A percentile compares a stretch with the other conserved stretches of the same genome.
Evolutionary conservation across 495 filamentous ascomycete genomes (phyloP).

Genomic region (Penicillium diatomitis): DNA sequence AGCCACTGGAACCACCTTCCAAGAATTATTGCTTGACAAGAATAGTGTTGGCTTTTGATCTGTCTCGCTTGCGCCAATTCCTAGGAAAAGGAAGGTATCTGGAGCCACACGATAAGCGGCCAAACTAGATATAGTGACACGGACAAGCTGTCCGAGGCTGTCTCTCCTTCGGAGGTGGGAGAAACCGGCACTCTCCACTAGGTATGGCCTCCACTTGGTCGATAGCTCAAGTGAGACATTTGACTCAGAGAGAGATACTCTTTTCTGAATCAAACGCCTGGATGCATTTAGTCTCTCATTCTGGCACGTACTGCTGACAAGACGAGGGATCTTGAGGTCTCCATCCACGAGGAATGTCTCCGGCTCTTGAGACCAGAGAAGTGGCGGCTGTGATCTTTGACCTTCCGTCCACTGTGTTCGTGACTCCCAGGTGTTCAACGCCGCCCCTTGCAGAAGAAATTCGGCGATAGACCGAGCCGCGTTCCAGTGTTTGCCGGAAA

Average conservation of each 20-base stretch:
- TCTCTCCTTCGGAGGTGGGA: too few relatives aligned
- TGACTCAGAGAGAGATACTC: neutral
- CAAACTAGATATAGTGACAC: too few relatives aligned
- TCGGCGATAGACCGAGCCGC: neutral
- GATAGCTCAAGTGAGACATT: neutral
- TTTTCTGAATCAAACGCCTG: neutral
- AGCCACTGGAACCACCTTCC: neutral
- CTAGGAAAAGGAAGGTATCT: too few relatives aligned
- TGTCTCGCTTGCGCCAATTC: too few relatives aligned
- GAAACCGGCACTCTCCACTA: neutral
- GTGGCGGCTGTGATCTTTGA: neutral
- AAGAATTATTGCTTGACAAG: neutral
- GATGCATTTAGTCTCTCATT: neutral
- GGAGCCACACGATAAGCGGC: too few relatives aligned
- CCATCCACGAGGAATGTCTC: neutral
- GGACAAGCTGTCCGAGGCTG: too few relatives aligned
- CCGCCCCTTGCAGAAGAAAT: neutral
- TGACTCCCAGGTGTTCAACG: neutral
- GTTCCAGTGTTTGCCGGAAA: conserved; percentile 1
- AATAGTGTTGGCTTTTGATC: too few relatives aligned
- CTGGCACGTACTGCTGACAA: neutral
- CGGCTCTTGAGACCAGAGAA: conserved; percentile 1
- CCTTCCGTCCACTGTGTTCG: neutral
- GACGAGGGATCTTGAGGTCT: neutral
- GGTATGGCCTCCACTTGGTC: neutral